A percentile compares a stretch with the other conserved stretches of the same genome.
Evolutionary conservation across 768 basidiomycete species (phyloP).

Genomic region (Suillus placidus): DNA sequence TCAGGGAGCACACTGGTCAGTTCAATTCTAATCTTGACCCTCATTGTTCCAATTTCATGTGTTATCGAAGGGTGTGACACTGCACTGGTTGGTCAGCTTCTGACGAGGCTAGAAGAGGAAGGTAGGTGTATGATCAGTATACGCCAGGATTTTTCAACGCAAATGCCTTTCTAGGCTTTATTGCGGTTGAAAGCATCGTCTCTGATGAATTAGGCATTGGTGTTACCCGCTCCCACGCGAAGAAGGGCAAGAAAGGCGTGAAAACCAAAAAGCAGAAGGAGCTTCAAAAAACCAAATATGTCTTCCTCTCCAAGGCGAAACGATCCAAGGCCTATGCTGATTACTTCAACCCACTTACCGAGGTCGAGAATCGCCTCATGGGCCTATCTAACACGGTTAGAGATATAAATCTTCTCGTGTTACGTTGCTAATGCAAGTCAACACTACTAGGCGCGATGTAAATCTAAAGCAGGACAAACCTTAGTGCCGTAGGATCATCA

Average conservation of each 20-base stretch:
- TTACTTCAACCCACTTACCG: constrained; percentile 67
- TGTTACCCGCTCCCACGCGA: constrained; percentile 41
- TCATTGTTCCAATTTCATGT: constrained; percentile 2
- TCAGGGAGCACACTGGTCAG: constrained; percentile 64
- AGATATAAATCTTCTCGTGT: background rate
- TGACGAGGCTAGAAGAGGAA: constrained; percentile 71
- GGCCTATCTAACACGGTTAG: constrained; percentile 62
- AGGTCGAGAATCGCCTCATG: constrained; percentile 61
- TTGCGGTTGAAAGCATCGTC: constrained; percentile 51
- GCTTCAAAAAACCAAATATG: constrained; percentile 57
- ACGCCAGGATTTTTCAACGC: background rate
- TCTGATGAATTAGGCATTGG: constrained; percentile 50
- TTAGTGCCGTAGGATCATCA: constrained; percentile 10
- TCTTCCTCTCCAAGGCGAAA: constrained; percentile 54
- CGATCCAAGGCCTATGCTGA: constrained; percentile 54
- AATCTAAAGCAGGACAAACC: constrained; percentile 2
- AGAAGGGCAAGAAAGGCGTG: constrained; percentile 44
- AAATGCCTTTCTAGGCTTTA: constrained; percentile 50
- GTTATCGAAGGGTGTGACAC: constrained; percentile 50
- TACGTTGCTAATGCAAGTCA: background rate
- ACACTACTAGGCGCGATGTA: background rate
- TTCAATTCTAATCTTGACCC: constrained; percentile 7
- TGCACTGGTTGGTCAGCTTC: constrained; percentile 58
- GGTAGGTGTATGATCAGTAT: constrained; percentile 41
- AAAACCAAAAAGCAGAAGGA: constrained; percentile 50